Evolutionary conservation across 441 rosid genomes (phyloP).

Genomic region (Populus tomentosa): DNA sequence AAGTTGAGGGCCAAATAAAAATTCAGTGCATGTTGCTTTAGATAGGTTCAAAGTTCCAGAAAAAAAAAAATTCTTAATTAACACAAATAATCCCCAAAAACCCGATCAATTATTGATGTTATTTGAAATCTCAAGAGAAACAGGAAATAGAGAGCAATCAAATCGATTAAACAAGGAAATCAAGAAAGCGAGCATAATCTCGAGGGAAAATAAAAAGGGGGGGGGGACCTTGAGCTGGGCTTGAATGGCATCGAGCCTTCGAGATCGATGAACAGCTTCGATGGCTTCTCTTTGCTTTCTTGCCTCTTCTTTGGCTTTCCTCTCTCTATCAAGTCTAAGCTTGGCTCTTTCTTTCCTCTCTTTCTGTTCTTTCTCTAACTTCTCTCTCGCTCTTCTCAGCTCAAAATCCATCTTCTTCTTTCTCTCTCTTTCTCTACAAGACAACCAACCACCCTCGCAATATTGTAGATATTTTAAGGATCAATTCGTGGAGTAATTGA

Average conservation of each 20-base stretch:
- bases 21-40: not conserved
- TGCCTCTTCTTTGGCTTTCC: slow-evolving; percentile 71
- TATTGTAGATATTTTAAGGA: too few relatives aligned
- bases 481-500: not conserved
- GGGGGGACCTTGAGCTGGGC: slow-evolving; percentile 64
- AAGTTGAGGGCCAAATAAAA: not conserved
- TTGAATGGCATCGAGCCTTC: slow-evolving; percentile 72
- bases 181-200: not conserved
- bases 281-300: slow-evolving; percentile 71
- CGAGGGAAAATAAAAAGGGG: not conserved
- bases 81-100: not conserved
- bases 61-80: not conserved
- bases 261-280: slow-evolving; percentile 78
- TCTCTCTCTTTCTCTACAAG: not conserved
- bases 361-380: slow-evolving; percentile 82
- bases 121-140: not conserved
- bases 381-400: slow-evolving; percentile 87
- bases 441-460: too few relatives aligned
- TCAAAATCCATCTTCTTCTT: slow-evolving; percentile 69
- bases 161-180: not conserved
- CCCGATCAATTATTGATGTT: not conserved
- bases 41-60: not conserved
- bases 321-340: slow-evolving; percentile 59
- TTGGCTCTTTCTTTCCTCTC: slow-evolving; percentile 77
- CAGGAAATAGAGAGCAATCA: not conserved